phyloP scores from a whole-genome alignment of 2,329 filamentous ascomycete species.

The Monosporascus sp. region DNA sequence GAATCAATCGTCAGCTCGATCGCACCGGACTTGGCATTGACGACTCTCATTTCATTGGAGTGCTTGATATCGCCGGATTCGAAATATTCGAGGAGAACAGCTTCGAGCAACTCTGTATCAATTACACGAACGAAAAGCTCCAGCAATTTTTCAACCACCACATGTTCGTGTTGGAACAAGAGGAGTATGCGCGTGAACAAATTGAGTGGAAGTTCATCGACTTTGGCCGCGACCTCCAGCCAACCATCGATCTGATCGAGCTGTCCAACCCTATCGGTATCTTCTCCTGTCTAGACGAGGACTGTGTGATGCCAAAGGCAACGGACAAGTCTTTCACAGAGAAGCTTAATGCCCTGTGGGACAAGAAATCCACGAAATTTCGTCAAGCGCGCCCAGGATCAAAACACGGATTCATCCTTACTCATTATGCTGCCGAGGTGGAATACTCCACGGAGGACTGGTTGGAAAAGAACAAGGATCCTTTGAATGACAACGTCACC shows the following conservation, averaged over 20 bases:
- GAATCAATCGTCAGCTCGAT: slow-evolving; percentile 90
- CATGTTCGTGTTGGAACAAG: slow-evolving; percentile 98
- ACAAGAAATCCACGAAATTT: slow-evolving; percentile 93
- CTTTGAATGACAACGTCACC: slow-evolving; percentile 94
- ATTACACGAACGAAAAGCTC: slow-evolving; percentile 98
- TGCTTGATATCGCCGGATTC: slow-evolving; percentile 97
- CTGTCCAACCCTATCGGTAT: slow-evolving; percentile 95
- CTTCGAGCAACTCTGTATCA: slow-evolving; percentile 98
- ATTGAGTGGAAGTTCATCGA: slow-evolving; percentile 99
- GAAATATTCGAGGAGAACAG: slow-evolving; percentile 98
- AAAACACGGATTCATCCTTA: slow-evolving; percentile 84
- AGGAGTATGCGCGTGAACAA: slow-evolving; percentile 94
- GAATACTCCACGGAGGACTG: slow-evolving; percentile 94
- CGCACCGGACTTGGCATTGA: slow-evolving; percentile 77
- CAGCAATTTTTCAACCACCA: slow-evolving; percentile 99
- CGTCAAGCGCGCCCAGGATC: slow-evolving; percentile 72
- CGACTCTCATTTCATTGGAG: slow-evolving; percentile 93
- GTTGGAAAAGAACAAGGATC: slow-evolving; percentile 99
- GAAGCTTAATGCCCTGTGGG: slow-evolving; percentile 95
- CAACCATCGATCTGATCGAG: slow-evolving; percentile 96
- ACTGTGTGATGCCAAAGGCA: slow-evolving; percentile 98
- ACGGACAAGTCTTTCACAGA: slow-evolving; percentile 97
- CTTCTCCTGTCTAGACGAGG: slow-evolving; percentile 96
- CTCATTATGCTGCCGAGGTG: slow-evolving; percentile 95
- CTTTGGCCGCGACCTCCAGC: slow-evolving; percentile 93